Evolutionary conservation across 176 grass and related monocot species (phyloP).

Genomic region (Otatea glauca): DNA sequence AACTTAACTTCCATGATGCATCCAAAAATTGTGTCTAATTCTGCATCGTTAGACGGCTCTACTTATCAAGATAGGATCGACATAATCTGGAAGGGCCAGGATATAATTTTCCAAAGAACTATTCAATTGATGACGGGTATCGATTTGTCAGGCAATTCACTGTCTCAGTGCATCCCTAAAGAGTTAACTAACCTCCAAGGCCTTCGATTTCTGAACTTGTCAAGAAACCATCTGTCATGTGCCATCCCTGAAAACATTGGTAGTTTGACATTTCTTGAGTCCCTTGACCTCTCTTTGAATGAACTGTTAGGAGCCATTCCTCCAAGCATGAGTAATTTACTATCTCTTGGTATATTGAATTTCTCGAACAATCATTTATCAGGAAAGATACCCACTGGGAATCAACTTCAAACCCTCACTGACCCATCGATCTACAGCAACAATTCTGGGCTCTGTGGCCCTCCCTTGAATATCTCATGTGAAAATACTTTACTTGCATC

Average conservation of each 20-base stretch:
- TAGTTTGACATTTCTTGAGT: conserved; percentile 44
- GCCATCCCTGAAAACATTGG: conserved; percentile 53
- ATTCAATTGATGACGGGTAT: conserved; percentile 60
- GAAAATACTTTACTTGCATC: not conserved
- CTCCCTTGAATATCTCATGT: conserved; percentile 48
- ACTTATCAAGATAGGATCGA: conserved; percentile 9
- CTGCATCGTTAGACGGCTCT: not conserved
- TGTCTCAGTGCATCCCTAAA: conserved; percentile 55
- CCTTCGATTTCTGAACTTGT: conserved; percentile 69
- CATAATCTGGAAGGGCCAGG: no score
- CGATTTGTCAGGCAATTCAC: conserved; percentile 60
- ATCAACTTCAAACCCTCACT: conserved; percentile 64
- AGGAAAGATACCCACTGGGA: conserved; percentile 57
- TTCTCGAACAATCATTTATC: conserved; percentile 60
- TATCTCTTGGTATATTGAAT: not conserved
- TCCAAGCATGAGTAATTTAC: conserved; percentile 18
- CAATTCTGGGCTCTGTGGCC: conserved; percentile 66
- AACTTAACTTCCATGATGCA: conserved; percentile 58
- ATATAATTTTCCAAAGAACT: conserved; percentile 38
- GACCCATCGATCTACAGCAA: conserved; percentile 53
- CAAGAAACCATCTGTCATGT: conserved; percentile 53
- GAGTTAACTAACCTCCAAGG: conserved; percentile 56
- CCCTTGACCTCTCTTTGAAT: conserved; percentile 64
- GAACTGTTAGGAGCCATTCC: conserved; percentile 59
- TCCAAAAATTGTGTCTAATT: conserved; percentile 10